These are phyloP conservation scores for Steccherinum ochraceum DNA, from an alignment of 768 basidiomycete species.

Conservation along the genomic window DNA sequence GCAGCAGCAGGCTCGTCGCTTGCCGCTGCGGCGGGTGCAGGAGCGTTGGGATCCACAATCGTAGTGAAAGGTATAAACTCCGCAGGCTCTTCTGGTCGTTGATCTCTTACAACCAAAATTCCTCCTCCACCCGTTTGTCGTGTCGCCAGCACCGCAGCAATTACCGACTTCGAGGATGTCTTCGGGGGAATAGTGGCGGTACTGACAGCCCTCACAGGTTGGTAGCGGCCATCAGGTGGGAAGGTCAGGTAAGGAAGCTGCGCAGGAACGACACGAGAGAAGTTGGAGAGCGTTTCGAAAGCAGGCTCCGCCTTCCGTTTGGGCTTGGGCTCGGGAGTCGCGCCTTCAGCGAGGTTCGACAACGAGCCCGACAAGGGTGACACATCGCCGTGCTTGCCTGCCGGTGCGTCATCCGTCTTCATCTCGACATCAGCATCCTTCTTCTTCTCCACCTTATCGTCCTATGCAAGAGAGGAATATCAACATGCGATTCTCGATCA, in stretches of 20 bases:
- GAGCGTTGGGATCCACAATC: conserved; percentile 1
- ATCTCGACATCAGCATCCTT: conserved; percentile 71
- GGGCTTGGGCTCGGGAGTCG: conserved; percentile 18
- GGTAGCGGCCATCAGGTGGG: conserved; percentile 72
- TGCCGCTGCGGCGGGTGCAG: conserved; percentile 19
- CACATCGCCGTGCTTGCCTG: conserved; percentile 47
- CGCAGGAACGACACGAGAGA: conserved; percentile 86
- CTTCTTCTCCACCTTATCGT: conserved; percentile 47
- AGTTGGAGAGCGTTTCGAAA: conserved; percentile 74
- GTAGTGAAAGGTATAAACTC: conserved; percentile 64
- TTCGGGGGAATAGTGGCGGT: conserved; percentile 15
- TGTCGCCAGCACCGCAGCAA: conserved; percentile 19
- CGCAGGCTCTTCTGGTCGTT: conserved; percentile 58
- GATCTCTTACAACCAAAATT: conserved; percentile 78
- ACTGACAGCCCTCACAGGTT: conserved; percentile 81
- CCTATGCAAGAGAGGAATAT: conserved; percentile 29
- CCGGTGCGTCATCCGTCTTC: conserved; percentile 52
- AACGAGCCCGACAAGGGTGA: conserved; percentile 52
- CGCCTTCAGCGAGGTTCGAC: conserved; percentile 35
- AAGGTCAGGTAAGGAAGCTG: conserved; percentile 85
- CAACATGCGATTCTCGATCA: conserved; percentile 1
- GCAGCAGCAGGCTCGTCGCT: conserved; percentile 14
- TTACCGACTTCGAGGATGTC: conserved; percentile 7
- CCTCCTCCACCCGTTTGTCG: conserved; percentile 62
- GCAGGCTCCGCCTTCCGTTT: conserved; percentile 66